These are phyloP conservation scores for Rosa lucieae DNA, from an alignment of 306 rosid species.

Conservation along the genomic window DNA sequence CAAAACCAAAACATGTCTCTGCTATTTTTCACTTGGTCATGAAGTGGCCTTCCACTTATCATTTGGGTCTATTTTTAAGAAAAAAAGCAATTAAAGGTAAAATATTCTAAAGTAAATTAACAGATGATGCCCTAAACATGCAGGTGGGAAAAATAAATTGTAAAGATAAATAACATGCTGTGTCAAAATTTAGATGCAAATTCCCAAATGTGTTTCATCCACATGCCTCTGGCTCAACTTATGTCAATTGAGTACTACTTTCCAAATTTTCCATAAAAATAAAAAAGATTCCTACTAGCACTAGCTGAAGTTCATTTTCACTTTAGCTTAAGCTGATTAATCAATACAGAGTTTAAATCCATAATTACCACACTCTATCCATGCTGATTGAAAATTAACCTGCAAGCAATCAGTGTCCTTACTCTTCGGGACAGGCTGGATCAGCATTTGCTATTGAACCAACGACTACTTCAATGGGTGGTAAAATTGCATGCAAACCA, in stretches of 20 bases:
- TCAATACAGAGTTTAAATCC: not conserved
- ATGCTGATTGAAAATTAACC: not conserved
- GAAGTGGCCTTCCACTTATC: not conserved
- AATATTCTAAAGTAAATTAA: not conserved
- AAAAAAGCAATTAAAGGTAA: not conserved
- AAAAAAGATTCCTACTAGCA: not conserved
- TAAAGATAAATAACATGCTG: not conserved
- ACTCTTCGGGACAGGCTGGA: constrained; percentile 86
- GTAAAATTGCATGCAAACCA: constrained; percentile 83
- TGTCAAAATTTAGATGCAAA: not conserved
- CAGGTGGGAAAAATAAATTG: not conserved
- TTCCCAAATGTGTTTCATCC: not conserved
- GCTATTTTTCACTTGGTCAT: not conserved
- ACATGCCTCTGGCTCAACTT: not conserved
- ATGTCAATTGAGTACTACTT: not conserved
- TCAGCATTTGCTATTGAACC: constrained; percentile 96
- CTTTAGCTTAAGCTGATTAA: not conserved
- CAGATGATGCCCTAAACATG: constrained; percentile 2
- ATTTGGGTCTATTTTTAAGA: not conserved
- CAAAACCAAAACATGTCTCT: not conserved
- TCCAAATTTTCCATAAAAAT: not conserved
- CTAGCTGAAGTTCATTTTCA: not conserved
- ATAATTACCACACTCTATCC: not conserved
- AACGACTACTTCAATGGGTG: constrained; percentile 84
- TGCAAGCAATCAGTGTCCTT: constrained; percentile 44